Conservation (phyloP, 2,329 filamentous ascomycete genomes). For the Passalora sequoiae region DNA sequence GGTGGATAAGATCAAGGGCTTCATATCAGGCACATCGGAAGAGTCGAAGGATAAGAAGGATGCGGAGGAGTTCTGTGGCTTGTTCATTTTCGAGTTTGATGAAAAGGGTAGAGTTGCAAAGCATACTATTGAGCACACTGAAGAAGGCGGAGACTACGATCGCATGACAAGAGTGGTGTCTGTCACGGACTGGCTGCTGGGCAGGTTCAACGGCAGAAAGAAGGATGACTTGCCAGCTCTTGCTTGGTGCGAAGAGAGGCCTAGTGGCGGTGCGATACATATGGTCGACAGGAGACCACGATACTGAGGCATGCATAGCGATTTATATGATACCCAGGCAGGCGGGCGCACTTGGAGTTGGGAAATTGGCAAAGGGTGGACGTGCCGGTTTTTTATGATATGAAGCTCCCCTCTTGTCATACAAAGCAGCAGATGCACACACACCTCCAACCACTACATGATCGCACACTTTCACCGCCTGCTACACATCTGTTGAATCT, state of each 20-base stretch:
- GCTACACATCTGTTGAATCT: too few species aligned
- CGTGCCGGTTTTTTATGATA: too few species aligned
- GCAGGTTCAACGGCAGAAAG: conserved; percentile 59
- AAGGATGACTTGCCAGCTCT: conserved; percentile 41
- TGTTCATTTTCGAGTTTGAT: conserved; percentile 97
- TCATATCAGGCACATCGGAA: conserved; percentile 53
- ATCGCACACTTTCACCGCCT: too few species aligned
- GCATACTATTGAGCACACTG: conserved; percentile 91
- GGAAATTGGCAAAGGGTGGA: too few species aligned
- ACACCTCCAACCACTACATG: too few species aligned
- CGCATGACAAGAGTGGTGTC: conserved; percentile 80
- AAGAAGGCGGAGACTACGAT: conserved; percentile 79
- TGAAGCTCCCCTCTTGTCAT: too few species aligned
- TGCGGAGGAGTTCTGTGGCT: conserved; percentile 71
- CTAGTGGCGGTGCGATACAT: conserved; percentile 13
- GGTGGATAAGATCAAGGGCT: conserved; percentile 51
- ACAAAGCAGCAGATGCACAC: too few species aligned
- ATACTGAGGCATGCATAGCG: conserved; percentile 10
- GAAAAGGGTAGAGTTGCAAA: conserved; percentile 73
- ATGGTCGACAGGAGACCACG: conserved; percentile 19
- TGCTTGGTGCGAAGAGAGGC: conserved; percentile 35
- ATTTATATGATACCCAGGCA: conserved; percentile 16
- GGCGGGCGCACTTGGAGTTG: neutral
- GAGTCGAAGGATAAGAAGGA: conserved; percentile 13
- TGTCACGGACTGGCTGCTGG: conserved; percentile 89